Percentiles rank a stretch among this genome's conserved stretches.
These are phyloP conservation scores for Aspergillus conjunctus DNA, from an alignment of 495 filamentous ascomycete genomes.

Conservation along the genomic window DNA sequence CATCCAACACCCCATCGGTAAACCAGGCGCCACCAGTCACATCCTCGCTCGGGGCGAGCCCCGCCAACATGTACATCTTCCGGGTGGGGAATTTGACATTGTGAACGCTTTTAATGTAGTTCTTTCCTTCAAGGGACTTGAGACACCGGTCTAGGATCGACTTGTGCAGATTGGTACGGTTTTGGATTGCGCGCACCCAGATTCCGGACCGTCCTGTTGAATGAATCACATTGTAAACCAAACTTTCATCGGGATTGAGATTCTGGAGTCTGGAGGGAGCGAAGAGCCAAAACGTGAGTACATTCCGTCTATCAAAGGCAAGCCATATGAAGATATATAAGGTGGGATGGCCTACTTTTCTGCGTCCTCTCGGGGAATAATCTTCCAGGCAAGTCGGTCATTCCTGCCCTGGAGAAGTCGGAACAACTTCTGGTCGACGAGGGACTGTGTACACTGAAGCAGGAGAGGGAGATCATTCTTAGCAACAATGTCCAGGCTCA, in stretches of 20 bases:
- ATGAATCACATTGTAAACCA: conserved; percentile 86
- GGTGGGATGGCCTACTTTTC: conserved; percentile 56
- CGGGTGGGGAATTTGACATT: conserved; percentile 61
- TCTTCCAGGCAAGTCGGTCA: conserved; percentile 63
- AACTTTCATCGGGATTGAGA: conserved; percentile 67
- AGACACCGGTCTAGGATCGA: conserved; percentile 72
- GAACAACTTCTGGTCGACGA: conserved; percentile 69
- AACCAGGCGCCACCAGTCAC: conserved; percentile 94
- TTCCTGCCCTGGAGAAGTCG: conserved; percentile 57
- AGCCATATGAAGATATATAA: neutral
- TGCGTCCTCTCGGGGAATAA: conserved; percentile 68
- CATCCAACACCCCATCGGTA: conserved; percentile 82
- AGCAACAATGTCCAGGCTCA: conserved; percentile 62
- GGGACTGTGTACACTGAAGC: conserved; percentile 59
- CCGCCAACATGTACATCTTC: conserved; percentile 67
- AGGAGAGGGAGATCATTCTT: conserved; percentile 59
- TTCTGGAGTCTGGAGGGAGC: conserved; percentile 57
- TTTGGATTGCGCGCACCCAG: conserved; percentile 81
- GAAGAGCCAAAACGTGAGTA: conserved; percentile 9
- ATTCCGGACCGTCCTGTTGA: conserved; percentile 77
- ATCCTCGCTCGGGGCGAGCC: conserved; percentile 77
- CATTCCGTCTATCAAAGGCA: neutral
- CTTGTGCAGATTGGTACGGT: conserved; percentile 74
- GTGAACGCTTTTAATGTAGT: conserved; percentile 77
- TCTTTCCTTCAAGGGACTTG: conserved; percentile 77